Evolutionary conservation across 1,139 yeast species (phyloP).

Genomic region (Blastobotrys persicus): DNA sequence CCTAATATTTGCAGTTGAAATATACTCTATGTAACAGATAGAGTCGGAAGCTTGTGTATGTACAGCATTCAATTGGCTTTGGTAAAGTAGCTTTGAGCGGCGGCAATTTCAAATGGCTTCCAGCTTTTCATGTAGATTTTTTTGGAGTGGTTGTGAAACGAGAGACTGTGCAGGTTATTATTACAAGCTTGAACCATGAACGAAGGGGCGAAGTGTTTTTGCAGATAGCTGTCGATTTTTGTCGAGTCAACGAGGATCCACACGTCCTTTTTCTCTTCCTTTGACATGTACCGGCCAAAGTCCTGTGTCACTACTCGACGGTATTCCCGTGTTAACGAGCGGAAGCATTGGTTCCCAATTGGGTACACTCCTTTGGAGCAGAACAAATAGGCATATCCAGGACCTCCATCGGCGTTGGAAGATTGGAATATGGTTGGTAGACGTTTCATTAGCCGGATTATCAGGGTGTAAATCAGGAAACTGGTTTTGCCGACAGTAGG

Average conservation of each 20-base stretch:
- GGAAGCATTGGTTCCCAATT: not conserved
- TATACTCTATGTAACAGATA: too few relatives aligned
- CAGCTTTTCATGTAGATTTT: not conserved
- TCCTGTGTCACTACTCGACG: not conserved
- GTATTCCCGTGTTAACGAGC: not conserved
- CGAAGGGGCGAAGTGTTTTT: not conserved
- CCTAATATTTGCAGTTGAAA: too few relatives aligned
- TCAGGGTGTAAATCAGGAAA: not conserved
- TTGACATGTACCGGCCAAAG: not conserved
- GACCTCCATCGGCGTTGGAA: not conserved
- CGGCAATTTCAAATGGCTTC: constrained; percentile 4
- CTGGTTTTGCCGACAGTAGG: constrained; percentile 1
- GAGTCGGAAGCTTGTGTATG: too few relatives aligned
- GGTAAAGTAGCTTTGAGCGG: not conserved
- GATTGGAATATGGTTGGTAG: constrained; percentile 1
- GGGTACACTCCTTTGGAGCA: constrained; percentile 1
- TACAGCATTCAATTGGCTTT: not conserved
- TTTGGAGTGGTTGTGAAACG: not conserved
- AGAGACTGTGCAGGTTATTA: not conserved
- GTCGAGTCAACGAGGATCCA: constrained; percentile 5
- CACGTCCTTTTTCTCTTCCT: not conserved
- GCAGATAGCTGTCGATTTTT: not conserved
- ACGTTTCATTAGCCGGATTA: not conserved
- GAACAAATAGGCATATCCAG: constrained; percentile 3
- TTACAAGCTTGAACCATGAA: not conserved